These are phyloP conservation scores for Kodamaea anthophila DNA, from an alignment of 1,139 yeast genomes.

Conservation along the genomic window DNA sequence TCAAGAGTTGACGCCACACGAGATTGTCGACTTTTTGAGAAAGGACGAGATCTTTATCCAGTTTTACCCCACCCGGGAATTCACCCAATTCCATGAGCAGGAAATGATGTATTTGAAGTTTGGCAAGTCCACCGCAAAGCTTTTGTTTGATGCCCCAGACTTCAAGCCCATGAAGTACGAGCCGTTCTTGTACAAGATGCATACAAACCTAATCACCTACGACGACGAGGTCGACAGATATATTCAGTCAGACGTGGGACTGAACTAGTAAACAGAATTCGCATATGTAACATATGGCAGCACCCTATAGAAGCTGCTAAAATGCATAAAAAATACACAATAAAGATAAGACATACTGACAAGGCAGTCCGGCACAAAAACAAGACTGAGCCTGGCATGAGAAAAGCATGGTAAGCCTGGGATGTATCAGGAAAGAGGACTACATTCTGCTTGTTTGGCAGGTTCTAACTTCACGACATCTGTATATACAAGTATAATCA, in stretches of 20 bases:
- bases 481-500: too few relatives aligned
- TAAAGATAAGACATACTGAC: too few relatives aligned
- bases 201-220: constrained; percentile 20
- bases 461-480: too few relatives aligned
- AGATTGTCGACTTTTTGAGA: constrained; percentile 21
- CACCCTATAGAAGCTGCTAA: too few relatives aligned
- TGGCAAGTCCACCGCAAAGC: constrained; percentile 24
- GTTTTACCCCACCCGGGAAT: constrained; percentile 21
- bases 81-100: constrained; percentile 32
- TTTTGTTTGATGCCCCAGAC: constrained; percentile 20
- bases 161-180: constrained; percentile 32
- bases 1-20: constrained; percentile 12
- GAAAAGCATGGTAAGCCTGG: too few relatives aligned
- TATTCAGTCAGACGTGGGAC: not conserved
- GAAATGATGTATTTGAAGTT: constrained; percentile 29
- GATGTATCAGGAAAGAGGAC: too few relatives aligned
- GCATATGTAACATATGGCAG: too few relatives aligned
- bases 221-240: constrained; percentile 22
- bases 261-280: too few relatives aligned
- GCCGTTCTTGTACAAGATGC: constrained; percentile 27
- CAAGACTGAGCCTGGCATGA: too few relatives aligned
- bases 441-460: too few relatives aligned
- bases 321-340: too few relatives aligned
- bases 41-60: constrained; percentile 33
- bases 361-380: too few relatives aligned